Conservation (phyloP, 2,329 filamentous ascomycete genomes). For the Cercospora nicotianae region DNA sequence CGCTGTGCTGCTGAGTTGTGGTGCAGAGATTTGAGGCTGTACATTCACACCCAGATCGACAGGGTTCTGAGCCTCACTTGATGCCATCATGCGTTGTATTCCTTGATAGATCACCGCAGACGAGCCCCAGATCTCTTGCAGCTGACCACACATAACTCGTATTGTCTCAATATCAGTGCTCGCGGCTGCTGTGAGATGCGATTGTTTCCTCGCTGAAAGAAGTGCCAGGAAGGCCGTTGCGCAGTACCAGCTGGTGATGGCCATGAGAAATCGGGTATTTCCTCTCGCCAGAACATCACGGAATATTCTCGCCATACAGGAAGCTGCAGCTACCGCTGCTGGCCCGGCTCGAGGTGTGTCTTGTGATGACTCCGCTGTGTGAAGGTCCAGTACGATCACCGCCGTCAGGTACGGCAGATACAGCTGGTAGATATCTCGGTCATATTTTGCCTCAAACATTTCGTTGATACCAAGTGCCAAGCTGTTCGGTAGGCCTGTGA, state of each 20-base stretch:
- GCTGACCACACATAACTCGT: neutral
- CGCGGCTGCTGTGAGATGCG: neutral
- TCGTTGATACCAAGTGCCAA: neutral
- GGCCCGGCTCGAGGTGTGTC: constrained; percentile 7
- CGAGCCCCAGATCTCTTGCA: neutral
- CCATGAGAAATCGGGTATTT: neutral
- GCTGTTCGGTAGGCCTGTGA: neutral
- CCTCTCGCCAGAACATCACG: neutral
- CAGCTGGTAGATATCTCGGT: neutral
- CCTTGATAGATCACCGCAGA: neutral
- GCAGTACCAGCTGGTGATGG: neutral
- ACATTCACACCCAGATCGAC: neutral
- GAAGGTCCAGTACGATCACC: neutral
- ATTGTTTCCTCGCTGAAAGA: neutral
- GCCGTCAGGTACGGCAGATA: neutral
- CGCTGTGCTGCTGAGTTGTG: neutral
- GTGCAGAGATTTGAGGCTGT: neutral
- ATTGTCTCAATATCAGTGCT: neutral
- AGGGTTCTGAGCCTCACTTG: neutral
- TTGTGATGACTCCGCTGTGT: neutral
- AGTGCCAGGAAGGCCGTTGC: neutral
- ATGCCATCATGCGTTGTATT: neutral
- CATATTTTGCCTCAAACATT: neutral
- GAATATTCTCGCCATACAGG: constrained; percentile 14
- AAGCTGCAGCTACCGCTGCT: constrained; percentile 12